phyloP scores from a whole-genome alignment of 2,329 filamentous ascomycete genomes.

The Cryoendolithus antarcticus region DNA sequence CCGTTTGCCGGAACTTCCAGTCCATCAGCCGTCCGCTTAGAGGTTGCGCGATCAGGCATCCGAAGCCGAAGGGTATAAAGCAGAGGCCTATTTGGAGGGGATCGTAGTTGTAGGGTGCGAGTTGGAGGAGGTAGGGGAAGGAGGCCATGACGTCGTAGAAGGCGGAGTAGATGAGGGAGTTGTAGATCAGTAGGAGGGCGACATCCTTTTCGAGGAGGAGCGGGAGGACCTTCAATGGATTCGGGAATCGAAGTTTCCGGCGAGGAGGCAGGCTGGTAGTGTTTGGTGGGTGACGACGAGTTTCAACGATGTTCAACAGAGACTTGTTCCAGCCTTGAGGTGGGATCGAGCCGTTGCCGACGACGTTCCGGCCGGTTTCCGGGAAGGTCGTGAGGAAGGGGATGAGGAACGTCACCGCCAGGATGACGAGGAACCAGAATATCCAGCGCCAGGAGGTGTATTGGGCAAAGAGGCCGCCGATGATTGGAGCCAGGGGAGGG shows the following conservation, averaged over 20 bases:
- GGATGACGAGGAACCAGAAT: constrained; percentile 57
- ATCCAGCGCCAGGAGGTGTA: constrained; percentile 51
- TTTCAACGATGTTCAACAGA: constrained; percentile 12
- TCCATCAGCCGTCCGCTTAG: constrained; percentile 31
- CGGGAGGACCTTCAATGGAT: constrained; percentile 16
- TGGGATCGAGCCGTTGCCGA: constrained; percentile 49
- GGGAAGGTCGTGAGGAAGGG: constrained; percentile 46
- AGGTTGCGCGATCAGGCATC: constrained; percentile 28
- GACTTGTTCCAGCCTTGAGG: constrained; percentile 42
- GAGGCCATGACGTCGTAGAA: constrained; percentile 32
- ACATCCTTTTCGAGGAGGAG: constrained; percentile 23
- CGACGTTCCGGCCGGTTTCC: constrained; percentile 37
- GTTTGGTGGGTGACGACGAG: background rate
- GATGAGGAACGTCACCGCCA: constrained; percentile 36
- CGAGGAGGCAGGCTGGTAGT: too few species aligned
- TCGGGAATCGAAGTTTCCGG: constrained; percentile 14
- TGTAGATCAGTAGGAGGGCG: constrained; percentile 25
- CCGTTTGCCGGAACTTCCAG: constrained; percentile 30
- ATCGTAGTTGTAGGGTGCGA: constrained; percentile 26
- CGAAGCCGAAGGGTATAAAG: constrained; percentile 32
- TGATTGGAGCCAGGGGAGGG: constrained; percentile 43
- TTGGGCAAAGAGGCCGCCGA: constrained; percentile 52
- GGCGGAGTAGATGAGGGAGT: constrained; percentile 27
- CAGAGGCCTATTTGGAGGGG: constrained; percentile 31
- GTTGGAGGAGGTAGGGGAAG: constrained; percentile 24